These are phyloP conservation scores for sorghum (Sorghum bicolor) DNA, from an alignment of 176 grass and related monocot species.

Conservation along the genomic window DNA sequence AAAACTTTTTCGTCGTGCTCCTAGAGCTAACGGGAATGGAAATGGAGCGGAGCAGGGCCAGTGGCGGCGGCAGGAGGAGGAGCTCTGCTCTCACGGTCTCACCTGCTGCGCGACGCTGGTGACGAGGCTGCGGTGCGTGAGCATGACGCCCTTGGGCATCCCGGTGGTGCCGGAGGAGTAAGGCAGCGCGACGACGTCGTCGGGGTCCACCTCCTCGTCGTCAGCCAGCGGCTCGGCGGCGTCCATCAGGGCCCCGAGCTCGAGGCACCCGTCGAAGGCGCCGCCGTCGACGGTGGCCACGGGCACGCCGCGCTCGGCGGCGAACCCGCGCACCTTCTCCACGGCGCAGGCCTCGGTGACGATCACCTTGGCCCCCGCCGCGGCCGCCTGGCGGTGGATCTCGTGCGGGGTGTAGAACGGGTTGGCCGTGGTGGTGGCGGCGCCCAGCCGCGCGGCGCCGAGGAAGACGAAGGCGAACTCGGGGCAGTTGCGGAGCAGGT, in stretches of 20 bases:
- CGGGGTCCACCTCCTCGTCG: constrained; percentile 49
- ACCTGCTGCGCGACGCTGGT: constrained; percentile 95
- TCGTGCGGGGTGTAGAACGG: constrained; percentile 80
- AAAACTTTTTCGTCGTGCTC: background rate
- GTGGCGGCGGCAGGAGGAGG: background rate
- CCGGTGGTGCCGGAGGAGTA: constrained; percentile 92
- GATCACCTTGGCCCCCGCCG: constrained; percentile 45
- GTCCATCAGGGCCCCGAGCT: constrained; percentile 46
- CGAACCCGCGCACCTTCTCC: constrained; percentile 64
- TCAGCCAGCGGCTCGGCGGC: constrained; percentile 22
- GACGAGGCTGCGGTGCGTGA: constrained; percentile 89
- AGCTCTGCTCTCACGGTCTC: background rate
- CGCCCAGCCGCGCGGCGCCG: constrained; percentile 55
- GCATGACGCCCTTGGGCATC: constrained; percentile 92
- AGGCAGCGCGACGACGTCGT: constrained; percentile 73
- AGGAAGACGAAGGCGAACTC: constrained; percentile 92
- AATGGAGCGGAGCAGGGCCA: background rate
- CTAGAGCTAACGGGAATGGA: background rate
- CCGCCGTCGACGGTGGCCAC: constrained; percentile 46
- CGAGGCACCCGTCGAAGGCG: constrained; percentile 34
- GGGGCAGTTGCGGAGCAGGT: constrained; percentile 68
- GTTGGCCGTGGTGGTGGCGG: constrained; percentile 78
- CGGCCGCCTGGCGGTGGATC: constrained; percentile 76
- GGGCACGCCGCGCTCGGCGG: constrained; percentile 40
- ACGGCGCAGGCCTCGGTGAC: constrained; percentile 76